phyloP scores from a whole-genome alignment of 1,284 basidiomycete genomes.

The Entoloma clypeatum region DNA sequence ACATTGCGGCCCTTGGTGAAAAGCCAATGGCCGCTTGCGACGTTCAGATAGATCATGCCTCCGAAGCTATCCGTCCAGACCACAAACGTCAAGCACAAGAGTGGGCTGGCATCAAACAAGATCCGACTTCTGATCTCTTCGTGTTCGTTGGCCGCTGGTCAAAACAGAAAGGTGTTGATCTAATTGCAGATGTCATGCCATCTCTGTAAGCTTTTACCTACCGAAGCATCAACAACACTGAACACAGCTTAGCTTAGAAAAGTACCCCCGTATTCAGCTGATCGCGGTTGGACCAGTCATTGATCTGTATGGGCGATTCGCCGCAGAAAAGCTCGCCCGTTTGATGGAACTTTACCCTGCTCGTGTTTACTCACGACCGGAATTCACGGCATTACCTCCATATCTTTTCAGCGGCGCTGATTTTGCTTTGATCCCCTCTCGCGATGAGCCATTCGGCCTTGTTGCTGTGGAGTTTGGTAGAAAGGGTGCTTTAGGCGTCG shows the following conservation, averaged over 20 bases:
- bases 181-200: slow-evolving; percentile 93
- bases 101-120: slow-evolving; percentile 89
- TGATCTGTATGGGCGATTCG: slow-evolving; percentile 90
- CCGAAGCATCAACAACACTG: slow-evolving; percentile 15
- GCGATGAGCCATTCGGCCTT: slow-evolving; percentile 92
- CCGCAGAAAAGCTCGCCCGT: slow-evolving; percentile 86
- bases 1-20: slow-evolving; percentile 88
- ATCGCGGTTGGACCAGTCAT: slow-evolving; percentile 91
- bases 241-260: slow-evolving; percentile 59
- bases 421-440: slow-evolving; percentile 90
- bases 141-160: slow-evolving; percentile 97
- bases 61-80: slow-evolving; percentile 85
- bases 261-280: slow-evolving; percentile 80
- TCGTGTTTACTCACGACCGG: slow-evolving; percentile 88
- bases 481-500: slow-evolving; percentile 92
- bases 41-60: slow-evolving; percentile 74
- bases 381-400: slow-evolving; percentile 90
- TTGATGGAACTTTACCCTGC: slow-evolving; percentile 94
- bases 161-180: slow-evolving; percentile 93
- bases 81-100: slow-evolving; percentile 88
- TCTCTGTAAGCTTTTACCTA: slow-evolving; percentile 52
- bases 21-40: slow-evolving; percentile 68
- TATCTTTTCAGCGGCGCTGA: slow-evolving; percentile 92
- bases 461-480: slow-evolving; percentile 94
- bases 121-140: slow-evolving; percentile 84